Evolutionary conservation across 2,329 filamentous ascomycete species (phyloP).

Genomic region (Thielaviopsis punctulata): DNA sequence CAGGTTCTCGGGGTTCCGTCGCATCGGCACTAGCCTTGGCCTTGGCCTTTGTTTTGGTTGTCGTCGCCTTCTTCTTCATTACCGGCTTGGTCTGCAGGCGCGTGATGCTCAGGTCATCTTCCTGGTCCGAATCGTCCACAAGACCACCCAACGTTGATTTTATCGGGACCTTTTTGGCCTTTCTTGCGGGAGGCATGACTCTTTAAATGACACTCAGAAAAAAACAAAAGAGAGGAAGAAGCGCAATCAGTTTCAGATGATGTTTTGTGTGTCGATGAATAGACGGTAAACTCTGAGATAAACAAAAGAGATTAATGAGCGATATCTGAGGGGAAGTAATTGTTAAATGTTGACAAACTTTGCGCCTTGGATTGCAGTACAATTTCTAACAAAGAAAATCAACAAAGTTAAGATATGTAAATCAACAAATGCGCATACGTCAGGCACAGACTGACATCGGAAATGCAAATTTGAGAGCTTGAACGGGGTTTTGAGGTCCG

Average conservation of each 20-base stretch:
- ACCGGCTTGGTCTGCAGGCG: neutral
- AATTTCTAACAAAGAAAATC: too few relatives aligned
- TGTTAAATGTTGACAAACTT: too few relatives aligned
- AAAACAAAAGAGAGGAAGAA: neutral
- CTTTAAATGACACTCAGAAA: neutral
- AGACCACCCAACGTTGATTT: constrained; percentile 1
- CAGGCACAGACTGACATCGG: neutral
- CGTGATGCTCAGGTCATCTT: constrained; percentile 9
- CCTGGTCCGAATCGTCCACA: constrained; percentile 5
- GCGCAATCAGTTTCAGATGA: neutral
- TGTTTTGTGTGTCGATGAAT: neutral
- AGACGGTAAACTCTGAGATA: neutral
- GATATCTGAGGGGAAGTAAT: too few relatives aligned
- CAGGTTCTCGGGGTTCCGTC: neutral
- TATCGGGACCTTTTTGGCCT: neutral
- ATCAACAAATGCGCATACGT: neutral
- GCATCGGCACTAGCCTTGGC: neutral
- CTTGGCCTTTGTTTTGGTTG: neutral
- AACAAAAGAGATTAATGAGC: neutral
- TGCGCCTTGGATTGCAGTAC: too few relatives aligned
- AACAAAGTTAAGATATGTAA: neutral
- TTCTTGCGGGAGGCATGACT: constrained; percentile 6
- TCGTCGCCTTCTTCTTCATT: neutral
- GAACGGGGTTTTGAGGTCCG: neutral
- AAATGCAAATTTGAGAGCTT: neutral